phyloP scores from a whole-genome alignment of 2,329 filamentous ascomycete species.

The Lecanicillium sp. region DNA sequence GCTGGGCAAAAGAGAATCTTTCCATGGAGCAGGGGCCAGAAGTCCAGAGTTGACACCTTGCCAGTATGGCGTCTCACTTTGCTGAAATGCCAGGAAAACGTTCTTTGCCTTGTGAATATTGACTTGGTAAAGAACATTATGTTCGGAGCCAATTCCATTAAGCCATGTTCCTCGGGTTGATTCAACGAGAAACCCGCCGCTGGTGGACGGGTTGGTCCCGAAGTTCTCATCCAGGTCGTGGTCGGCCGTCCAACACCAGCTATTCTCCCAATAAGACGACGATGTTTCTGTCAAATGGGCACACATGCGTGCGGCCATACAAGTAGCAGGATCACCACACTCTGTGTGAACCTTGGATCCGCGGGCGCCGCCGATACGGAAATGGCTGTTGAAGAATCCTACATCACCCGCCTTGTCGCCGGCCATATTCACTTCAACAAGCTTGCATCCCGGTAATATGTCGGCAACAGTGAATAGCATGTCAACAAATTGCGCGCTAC shows the following conservation, averaged over 20 bases:
- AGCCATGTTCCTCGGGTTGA: conserved; percentile 41
- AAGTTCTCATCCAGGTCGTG: conserved; percentile 41
- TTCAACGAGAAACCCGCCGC: conserved; percentile 37
- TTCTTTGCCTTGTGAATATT: conserved; percentile 36
- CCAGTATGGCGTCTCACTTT: conserved; percentile 39
- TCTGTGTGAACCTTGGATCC: conserved; percentile 29
- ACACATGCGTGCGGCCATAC: conserved; percentile 37
- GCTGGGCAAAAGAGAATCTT: conserved; percentile 11
- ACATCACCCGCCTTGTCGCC: conserved; percentile 35
- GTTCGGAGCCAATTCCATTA: conserved; percentile 43
- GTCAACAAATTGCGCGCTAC: conserved; percentile 39
- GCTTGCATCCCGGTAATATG: conserved; percentile 25
- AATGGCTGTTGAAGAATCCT: conserved; percentile 36
- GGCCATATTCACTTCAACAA: conserved; percentile 41
- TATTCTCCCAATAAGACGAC: conserved; percentile 46
- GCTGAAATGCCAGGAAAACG: conserved; percentile 35
- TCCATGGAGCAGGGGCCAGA: conserved; percentile 31
- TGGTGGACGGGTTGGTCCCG: conserved; percentile 33
- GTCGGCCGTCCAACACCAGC: conserved; percentile 39
- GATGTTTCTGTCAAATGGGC: conserved; percentile 38
- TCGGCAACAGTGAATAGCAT: conserved; percentile 41
- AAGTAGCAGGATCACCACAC: conserved; percentile 27
- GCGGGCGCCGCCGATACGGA: conserved; percentile 34
- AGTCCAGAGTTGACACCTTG: conserved; percentile 23
- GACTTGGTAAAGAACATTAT: conserved; percentile 44